These are phyloP conservation scores for Yamagishiella unicocca DNA, from an alignment of 139 green algal genomes.

Conservation along the genomic window DNA sequence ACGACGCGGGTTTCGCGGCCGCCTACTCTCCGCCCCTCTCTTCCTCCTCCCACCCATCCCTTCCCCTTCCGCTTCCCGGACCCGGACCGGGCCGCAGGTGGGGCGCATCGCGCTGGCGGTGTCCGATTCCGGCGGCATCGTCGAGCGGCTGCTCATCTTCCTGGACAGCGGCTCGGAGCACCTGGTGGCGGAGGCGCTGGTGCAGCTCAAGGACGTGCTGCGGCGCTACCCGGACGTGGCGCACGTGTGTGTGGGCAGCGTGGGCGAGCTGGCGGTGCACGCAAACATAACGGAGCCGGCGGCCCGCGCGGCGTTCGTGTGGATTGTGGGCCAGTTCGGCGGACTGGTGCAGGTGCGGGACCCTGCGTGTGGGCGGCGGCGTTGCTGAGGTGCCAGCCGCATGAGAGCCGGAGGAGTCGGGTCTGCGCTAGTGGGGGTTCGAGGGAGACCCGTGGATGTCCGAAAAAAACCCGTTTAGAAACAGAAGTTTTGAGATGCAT, in stretches of 20 bases:
- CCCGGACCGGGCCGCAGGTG: not conserved
- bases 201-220: constrained; percentile 80
- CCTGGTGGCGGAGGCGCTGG: constrained; percentile 76
- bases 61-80: too few species aligned
- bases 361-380: too few species aligned
- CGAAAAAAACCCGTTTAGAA: too few species aligned
- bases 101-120: constrained; percentile 63
- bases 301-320: constrained; percentile 89
- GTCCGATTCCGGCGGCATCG: constrained; percentile 87
- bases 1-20: too few species aligned
- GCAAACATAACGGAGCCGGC: constrained; percentile 71
- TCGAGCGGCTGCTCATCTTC: constrained; percentile 95
- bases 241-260: constrained; percentile 52
- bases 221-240: constrained; percentile 85
- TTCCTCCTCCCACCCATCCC: too few species aligned
- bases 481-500: too few species aligned
- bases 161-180: constrained; percentile 77
- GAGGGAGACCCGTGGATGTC: too few species aligned
- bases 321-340: constrained; percentile 94
- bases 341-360: constrained; percentile 73
- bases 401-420: too few species aligned
- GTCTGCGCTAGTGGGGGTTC: too few species aligned
- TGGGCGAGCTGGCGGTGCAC: constrained; percentile 25
- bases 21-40: too few species aligned
- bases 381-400: too few species aligned